Conservation (phyloP, 2,329 filamentous ascomycete genomes). For the Endoconidiophora polonica region DNA sequence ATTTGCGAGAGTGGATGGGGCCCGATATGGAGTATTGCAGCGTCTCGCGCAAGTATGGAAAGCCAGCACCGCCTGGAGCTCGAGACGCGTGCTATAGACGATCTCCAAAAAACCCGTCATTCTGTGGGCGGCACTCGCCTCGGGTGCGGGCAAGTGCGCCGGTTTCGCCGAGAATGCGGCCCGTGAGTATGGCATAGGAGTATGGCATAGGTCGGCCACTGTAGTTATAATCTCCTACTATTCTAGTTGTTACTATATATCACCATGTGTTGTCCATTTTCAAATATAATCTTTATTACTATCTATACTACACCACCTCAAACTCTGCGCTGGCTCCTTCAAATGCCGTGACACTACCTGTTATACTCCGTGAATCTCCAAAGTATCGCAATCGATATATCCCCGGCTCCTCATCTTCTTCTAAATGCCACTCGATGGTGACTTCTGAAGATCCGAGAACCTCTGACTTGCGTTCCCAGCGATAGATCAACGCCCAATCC, state of each 20-base stretch:
- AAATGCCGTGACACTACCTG: conserved; percentile 49
- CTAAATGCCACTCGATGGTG: conserved; percentile 64
- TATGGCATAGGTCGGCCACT: neutral
- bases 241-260: too few relatives aligned
- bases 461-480: conserved; percentile 58
- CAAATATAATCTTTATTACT: neutral
- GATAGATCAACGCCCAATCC: conserved; percentile 72
- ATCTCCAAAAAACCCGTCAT: conserved; percentile 39
- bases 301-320: conserved; percentile 11
- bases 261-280: neutral
- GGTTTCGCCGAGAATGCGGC: conserved; percentile 4
- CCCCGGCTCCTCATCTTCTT: conserved; percentile 32
- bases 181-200: neutral
- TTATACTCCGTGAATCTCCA: conserved; percentile 56
- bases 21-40: conserved; percentile 41
- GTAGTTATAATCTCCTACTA: neutral
- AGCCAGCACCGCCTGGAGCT: conserved; percentile 28
- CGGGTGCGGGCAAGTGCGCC: conserved; percentile 10
- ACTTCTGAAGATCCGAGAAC: conserved; percentile 63
- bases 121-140: conserved; percentile 37
- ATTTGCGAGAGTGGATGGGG: conserved; percentile 44
- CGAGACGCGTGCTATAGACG: conserved; percentile 40
- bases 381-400: conserved; percentile 65
- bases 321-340: conserved; percentile 46
- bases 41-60: conserved; percentile 40